phyloP scores from a whole-genome alignment of 1,284 basidiomycete genomes.

The Rhodotorula mucilaginosa region DNA sequence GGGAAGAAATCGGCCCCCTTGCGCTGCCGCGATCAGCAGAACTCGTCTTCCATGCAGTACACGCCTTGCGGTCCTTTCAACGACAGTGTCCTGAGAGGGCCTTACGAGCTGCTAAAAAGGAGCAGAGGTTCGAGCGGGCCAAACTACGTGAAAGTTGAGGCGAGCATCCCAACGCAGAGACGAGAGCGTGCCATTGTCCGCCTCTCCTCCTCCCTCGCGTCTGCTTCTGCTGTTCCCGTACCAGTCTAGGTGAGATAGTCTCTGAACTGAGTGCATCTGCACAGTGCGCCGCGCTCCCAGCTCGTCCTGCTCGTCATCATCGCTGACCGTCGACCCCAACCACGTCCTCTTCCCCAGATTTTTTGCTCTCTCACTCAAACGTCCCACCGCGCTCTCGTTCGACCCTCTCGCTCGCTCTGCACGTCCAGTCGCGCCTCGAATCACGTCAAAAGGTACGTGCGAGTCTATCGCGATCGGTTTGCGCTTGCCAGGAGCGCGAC shows the following conservation, averaged over 20 bases:
- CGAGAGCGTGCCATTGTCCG: no score
- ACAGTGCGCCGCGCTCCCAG: background rate
- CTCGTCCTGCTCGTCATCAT: background rate
- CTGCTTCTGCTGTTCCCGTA: no score
- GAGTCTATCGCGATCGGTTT: background rate
- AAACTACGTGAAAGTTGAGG: no score
- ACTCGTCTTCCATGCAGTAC: no score
- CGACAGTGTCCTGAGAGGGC: no score
- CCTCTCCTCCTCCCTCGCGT: no score
- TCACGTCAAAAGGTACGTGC: background rate
- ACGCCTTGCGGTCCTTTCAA: no score
- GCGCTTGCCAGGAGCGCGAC: background rate
- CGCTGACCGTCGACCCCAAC: background rate
- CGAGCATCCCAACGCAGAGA: no score
- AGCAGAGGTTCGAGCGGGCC: no score
- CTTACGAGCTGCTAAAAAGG: no score
- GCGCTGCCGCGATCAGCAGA: no score
- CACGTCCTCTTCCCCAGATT: background rate
- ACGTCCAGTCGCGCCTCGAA: background rate
- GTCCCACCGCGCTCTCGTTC: background rate
- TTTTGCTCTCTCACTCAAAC: background rate
- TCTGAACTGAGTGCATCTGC: background rate
- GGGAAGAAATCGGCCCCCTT: no score
- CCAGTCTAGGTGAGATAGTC: background rate
- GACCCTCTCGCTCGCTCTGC: background rate